phyloP scores from a whole-genome alignment of 2,329 filamentous ascomycete genomes.

The Cryphonectria radicalis region DNA sequence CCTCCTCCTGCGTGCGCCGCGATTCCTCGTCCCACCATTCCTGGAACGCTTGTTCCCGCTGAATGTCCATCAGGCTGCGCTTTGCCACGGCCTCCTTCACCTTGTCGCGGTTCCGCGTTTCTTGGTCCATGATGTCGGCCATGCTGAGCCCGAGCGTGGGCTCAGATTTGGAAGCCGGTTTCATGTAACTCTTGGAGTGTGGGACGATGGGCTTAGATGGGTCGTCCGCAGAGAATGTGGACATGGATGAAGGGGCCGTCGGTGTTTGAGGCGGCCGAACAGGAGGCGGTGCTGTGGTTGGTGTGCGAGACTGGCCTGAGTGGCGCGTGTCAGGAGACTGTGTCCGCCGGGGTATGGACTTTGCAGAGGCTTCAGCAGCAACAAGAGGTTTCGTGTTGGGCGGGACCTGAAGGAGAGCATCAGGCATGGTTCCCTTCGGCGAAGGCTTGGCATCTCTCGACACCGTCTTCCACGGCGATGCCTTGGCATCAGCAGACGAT shows the following conservation, averaged over 20 bases:
- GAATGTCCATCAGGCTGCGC: constrained; percentile 89
- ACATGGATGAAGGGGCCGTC: constrained; percentile 18
- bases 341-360: constrained; percentile 50
- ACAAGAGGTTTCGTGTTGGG: constrained; percentile 48
- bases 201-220: constrained; percentile 51
- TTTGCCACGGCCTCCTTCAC: constrained; percentile 86
- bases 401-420: constrained; percentile 38
- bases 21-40: constrained; percentile 95
- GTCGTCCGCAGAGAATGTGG: constrained; percentile 37
- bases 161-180: constrained; percentile 63
- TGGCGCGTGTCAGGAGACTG: constrained; percentile 68
- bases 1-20: constrained; percentile 68
- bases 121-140: constrained; percentile 85
- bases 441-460: constrained; percentile 52
- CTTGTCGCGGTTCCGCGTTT: constrained; percentile 80
- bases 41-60: constrained; percentile 95
- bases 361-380: constrained; percentile 46
- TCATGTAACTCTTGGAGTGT: constrained; percentile 65
- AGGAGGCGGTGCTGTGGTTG: constrained; percentile 31
- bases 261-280: constrained; percentile 27
- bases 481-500: constrained; percentile 42
- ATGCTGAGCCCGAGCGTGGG: constrained; percentile 73
- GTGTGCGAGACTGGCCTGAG: constrained; percentile 56
- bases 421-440: constrained; percentile 52
- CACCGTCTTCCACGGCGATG: constrained; percentile 70